A percentile compares a stretch with the other conserved stretches of the same genome.
These are phyloP conservation scores for Fusarium miscanthi DNA, from an alignment of 2,329 filamentous ascomycete genomes.

Conservation along the genomic window DNA sequence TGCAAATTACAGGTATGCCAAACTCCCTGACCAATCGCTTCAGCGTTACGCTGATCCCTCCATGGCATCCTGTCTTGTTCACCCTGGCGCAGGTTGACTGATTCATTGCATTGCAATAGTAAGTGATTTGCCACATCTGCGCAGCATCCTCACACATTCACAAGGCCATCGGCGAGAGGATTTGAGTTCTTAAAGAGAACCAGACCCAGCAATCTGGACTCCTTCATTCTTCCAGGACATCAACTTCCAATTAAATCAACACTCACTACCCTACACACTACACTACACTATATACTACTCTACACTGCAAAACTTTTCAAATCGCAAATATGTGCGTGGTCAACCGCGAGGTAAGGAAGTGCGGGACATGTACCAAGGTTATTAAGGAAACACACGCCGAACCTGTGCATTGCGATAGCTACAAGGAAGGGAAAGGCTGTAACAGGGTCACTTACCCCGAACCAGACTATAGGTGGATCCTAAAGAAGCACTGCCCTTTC, in stretches of 20 bases:
- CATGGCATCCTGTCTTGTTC: no score
- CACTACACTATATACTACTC: neutral
- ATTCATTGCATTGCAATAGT: neutral
- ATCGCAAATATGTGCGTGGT: neutral
- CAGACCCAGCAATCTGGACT: neutral
- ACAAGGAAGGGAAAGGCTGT: neutral
- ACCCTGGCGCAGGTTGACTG: no score
- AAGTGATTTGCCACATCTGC: neutral
- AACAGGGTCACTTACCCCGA: rapidly evolving
- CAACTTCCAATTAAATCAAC: neutral
- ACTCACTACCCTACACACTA: neutral
- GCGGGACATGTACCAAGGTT: neutral
- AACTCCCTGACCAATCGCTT: no score
- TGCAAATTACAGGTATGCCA: no score
- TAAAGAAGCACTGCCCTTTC: rapidly evolving
- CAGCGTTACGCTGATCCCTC: no score
- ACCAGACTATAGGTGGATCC: rapidly evolving
- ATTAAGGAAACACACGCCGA: neutral
- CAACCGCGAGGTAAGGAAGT: neutral
- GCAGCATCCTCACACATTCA: neutral
- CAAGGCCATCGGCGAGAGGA: neutral
- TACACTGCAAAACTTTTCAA: neutral
- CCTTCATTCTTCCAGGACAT: neutral
- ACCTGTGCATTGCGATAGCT: rapidly evolving
- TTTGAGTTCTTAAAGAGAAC: neutral